phyloP scores from a whole-genome alignment of 495 filamentous ascomycete genomes.

The Neurospora discreta region DNA sequence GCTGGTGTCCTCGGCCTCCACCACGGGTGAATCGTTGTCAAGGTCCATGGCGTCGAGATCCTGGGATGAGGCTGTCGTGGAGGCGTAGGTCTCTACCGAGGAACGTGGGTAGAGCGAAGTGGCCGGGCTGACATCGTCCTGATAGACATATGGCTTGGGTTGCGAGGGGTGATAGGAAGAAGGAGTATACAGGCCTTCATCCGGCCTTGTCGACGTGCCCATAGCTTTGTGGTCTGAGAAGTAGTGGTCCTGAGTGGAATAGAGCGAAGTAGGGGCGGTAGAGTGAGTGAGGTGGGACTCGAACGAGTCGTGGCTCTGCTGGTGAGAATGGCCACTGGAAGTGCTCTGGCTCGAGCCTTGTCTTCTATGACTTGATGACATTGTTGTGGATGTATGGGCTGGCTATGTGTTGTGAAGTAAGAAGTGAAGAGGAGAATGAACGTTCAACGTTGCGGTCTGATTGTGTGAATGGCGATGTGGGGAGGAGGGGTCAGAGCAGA shows the following conservation, averaged over 20 bases:
- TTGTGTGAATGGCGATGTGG: constrained; percentile 1
- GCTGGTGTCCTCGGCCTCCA: constrained; percentile 26
- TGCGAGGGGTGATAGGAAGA: background rate
- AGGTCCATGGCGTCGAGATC: constrained; percentile 50
- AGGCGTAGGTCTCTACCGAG: constrained; percentile 73
- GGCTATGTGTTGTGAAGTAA: background rate
- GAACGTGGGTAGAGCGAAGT: constrained; percentile 44
- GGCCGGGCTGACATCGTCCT: constrained; percentile 35
- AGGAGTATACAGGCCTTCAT: background rate
- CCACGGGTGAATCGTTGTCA: constrained; percentile 36
- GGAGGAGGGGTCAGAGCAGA: constrained; percentile 7
- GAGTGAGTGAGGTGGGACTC: constrained; percentile 41
- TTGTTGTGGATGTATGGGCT: constrained; percentile 1
- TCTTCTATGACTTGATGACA: constrained; percentile 17
- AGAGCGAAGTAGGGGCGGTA: constrained; percentile 52
- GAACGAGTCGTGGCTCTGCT: constrained; percentile 48
- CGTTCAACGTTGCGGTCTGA: background rate
- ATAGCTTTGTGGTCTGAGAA: constrained; percentile 33
- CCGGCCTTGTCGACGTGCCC: constrained; percentile 17
- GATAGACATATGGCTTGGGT: constrained; percentile 19
- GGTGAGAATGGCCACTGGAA: constrained; percentile 47
- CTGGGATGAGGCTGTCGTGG: constrained; percentile 54
- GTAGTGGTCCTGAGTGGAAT: constrained; percentile 39
- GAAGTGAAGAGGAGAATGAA: constrained; percentile 1
- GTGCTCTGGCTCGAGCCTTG: constrained; percentile 30